phyloP scores from a whole-genome alignment of 768 basidiomycete species.

The Boletus pseudo-olivaceus region DNA sequence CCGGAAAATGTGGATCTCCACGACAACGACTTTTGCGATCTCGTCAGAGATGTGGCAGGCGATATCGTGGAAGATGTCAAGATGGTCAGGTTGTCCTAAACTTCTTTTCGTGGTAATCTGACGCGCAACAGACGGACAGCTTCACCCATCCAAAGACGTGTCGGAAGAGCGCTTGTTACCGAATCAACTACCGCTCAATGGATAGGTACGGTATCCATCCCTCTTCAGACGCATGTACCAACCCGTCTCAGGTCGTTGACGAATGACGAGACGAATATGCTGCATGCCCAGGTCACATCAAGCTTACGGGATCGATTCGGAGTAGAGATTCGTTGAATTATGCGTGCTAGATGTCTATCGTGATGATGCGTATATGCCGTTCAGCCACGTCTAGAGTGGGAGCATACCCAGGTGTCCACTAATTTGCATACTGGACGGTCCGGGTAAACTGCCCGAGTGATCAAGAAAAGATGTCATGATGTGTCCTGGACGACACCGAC shows the following conservation, averaged over 20 bases:
- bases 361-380: conserved; percentile 24
- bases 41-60: conserved; percentile 88
- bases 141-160: conserved; percentile 88
- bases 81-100: conserved; percentile 46
- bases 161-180: conserved; percentile 77
- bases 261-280: conserved; percentile 83
- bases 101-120: background rate
- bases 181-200: conserved; percentile 95
- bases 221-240: conserved; percentile 1
- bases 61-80: conserved; percentile 90
- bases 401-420: conserved; percentile 14
- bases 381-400: conserved; percentile 28
- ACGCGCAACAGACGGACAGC: conserved; percentile 68
- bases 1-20: conserved; percentile 58
- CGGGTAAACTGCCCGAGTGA: background rate
- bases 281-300: conserved; percentile 62
- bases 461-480: conserved; percentile 26
- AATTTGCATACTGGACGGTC: background rate
- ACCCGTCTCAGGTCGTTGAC: conserved; percentile 62
- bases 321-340: conserved; percentile 84
- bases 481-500: conserved; percentile 89
- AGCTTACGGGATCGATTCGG: conserved; percentile 59
- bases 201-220: conserved; percentile 57
- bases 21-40: conserved; percentile 96
- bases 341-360: conserved; percentile 35